Evolutionary conservation across 1,284 basidiomycete species (phyloP), one percentile per base, ranked within the genome.

Genomic region (Gymnopus androsaceus): DNA sequence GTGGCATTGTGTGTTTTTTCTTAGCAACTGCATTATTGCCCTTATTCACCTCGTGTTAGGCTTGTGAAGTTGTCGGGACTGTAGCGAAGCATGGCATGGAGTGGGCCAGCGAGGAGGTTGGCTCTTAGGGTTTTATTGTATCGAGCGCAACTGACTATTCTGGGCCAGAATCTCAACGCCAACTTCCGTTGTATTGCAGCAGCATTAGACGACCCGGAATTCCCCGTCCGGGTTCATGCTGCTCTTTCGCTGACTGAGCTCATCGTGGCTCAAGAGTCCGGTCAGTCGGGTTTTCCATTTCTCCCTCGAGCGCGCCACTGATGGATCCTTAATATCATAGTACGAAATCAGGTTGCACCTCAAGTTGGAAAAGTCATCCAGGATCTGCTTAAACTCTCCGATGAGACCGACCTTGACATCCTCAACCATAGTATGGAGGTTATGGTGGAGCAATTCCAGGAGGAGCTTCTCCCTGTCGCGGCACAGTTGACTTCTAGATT

Each of bases 381-480:
- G 74, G 92, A 92, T 67, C 76, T 95, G 23, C 80, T 95, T 61
- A 93, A 93, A 70, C 78, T 96, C 36, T 87, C 90, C 6, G 91
- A 95, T 67, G 92, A 95, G 71, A 93, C 92, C 33, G 94, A 96
- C 67, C 75, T 96, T 33, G 94, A 96, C 69, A 81, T 92, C 44
- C 76, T 96, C 49, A 94, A 92, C 64, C 78, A 75, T 64, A 85
- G 84, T 66, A 94, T 93, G 84, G 88, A 92, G 65, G 83, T 85
- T 30, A 87, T 96, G 80, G 94, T 96, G 7, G 86, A 92, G 63
- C 82, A 84, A 44, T 96, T 93, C 81, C 84, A 90, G 64, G 83
- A 84, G 1, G 91, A 96, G 73, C 76, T 96, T 4, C 74, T 94
- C 19, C 94, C 94, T 4, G 94, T 95, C 44, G 90, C 92, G 15